Evolutionary conservation across 1,139 yeast genomes (phyloP).

Genomic region (Scheffersomyces segobiensis): DNA sequence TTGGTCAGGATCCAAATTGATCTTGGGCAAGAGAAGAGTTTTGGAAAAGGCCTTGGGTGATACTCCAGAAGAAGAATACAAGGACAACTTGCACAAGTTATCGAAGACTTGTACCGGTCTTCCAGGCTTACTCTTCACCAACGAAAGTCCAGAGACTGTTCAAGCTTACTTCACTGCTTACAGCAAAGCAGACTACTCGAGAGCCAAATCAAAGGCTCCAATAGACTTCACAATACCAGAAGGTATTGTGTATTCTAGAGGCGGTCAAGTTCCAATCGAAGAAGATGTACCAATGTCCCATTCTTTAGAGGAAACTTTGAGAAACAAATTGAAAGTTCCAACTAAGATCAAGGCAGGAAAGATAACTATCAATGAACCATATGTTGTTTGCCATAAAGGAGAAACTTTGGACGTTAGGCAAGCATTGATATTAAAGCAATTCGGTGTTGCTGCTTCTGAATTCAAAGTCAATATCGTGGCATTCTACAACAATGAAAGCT

Average conservation of each 20-base stretch:
- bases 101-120: constrained; percentile 65
- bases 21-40: constrained; percentile 91
- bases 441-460: constrained; percentile 92
- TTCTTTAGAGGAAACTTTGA: constrained; percentile 87
- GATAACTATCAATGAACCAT: constrained; percentile 73
- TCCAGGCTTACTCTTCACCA: constrained; percentile 84
- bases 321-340: constrained; percentile 88
- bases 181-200: constrained; percentile 77
- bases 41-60: constrained; percentile 91
- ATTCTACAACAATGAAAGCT: constrained; percentile 62
- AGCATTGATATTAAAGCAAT: constrained; percentile 88
- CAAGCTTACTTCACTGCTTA: constrained; percentile 78
- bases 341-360: constrained; percentile 90
- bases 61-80: constrained; percentile 84
- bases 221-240: constrained; percentile 81
- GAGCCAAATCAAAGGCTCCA: constrained; percentile 87
- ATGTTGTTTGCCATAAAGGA: constrained; percentile 77
- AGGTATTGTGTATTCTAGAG: constrained; percentile 91
- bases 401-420: constrained; percentile 85
- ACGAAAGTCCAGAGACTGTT: constrained; percentile 85
- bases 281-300: constrained; percentile 98
- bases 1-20: constrained; percentile 87
- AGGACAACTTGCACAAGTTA: constrained; percentile 75
- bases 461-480: constrained; percentile 81
- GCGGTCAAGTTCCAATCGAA: constrained; percentile 85